Base-by-base conservation (phyloP, 2,329 filamentous ascomycete genomes). In the Byssothecium circinans region DNA sequence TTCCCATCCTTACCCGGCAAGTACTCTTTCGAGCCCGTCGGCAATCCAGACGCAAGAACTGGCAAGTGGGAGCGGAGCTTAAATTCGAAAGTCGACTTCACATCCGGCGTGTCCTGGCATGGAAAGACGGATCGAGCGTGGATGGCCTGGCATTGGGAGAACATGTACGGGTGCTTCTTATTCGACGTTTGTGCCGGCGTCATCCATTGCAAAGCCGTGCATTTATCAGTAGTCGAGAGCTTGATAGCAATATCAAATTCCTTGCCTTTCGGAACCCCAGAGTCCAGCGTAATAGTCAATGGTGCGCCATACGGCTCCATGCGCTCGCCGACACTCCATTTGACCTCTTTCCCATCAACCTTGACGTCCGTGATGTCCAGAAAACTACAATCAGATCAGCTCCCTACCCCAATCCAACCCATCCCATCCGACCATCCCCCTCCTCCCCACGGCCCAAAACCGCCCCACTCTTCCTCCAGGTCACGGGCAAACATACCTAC, bases 81-180 rank as follows among this genome's bases (percentile, higher is more conserved):
- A 77, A 96, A 96, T 53, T 86, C 85, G 73, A 91, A 91, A 1
- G 91, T 95, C n/a, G 89, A 91, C 77, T 99, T 99, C 62, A 96
- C 88, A 69, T 96, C 92, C 2, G 94, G 94, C 1, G 94, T 97
- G 68, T 99, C 94, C 75, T 97, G 92, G 73, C 92, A 97, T 6
- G 94, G 94, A 71, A 97, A 95, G 52, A 97, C 82, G 39, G 91
- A 95, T 50, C 94, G 85, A 35, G 89, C 90, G 65, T 97, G 91
- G 64, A 96, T 97, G 44, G 92, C 91, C 77, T 99, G 92, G 71
- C 91, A 96, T 76, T 97, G 94, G 36, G 89, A 95, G 77, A 97
- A 97, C 85, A 97, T 92, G 74, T 96, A 97, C 1, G 92, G 92
- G 58, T 95, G 88, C 73, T 91, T 94, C 77, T 91, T 91, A 81